Evolutionary conservation across 345 rosid genomes (phyloP), one percentile per base, ranked within the genome.

Genomic region (Viola odorata): DNA sequence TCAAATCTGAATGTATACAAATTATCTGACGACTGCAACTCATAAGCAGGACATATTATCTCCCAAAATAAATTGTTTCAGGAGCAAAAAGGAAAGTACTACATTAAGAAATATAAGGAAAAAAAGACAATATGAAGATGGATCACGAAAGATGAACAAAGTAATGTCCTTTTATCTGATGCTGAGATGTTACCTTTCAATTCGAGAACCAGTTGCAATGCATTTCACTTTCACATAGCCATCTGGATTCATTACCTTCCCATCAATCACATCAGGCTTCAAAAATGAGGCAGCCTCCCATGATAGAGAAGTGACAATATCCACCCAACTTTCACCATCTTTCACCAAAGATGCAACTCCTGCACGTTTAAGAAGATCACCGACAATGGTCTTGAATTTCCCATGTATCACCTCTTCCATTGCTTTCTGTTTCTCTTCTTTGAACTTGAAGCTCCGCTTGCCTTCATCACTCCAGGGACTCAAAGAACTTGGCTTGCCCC

Each of bases 251-350:
- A 77, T 64, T 50, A 76, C 67, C 71, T 85, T 86, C 40, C 89
- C 88, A 44, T 79, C 80, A 57, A 77, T 60, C 48, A 82, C 77
- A 75, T 72, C 82, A 42, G 85, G 91, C 75, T 84, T 86, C 75
- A 94, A 69, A 54, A 78, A 75, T 16, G 82, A 82, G 66, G 92
- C 95, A 69, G 96, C 99, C 76, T 88, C 89, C 97, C 96, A 90
- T 7, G 96, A 88, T 55, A 94, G 72, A 59, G 72, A 79, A 60
- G 84, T 69, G 68, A 88, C 80, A 50, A 88, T 82, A 66, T 86
- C 89, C 8, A 79, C 67, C 99, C 99, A 94, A 71, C 59, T 78
- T 62, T 76, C 80, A 66, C 66, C 70, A 51, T 77, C 84, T 41
- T 80, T 79, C 8, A 50, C 55, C 17, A 55, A 57, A 67, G 74